phyloP scores from a whole-genome alignment of 441 rosid genomes.

The Theobroma grandiflorum region DNA sequence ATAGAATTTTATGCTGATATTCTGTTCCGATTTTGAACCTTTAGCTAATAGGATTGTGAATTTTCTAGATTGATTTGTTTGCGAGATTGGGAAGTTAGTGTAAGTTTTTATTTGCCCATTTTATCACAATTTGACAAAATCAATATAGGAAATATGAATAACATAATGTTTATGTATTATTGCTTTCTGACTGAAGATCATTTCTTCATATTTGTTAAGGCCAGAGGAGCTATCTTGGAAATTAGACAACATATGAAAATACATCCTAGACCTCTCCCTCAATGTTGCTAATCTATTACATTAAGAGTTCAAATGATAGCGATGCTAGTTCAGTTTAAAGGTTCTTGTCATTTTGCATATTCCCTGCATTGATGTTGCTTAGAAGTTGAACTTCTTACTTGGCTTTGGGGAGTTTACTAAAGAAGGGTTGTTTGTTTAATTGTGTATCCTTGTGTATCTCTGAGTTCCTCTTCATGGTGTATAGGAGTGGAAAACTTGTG shows the following conservation, averaged over 20 bases:
- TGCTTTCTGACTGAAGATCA: background rate
- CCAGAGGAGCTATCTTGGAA: background rate
- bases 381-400: constrained; percentile 9
- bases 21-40: background rate
- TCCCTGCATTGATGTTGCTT: constrained; percentile 6
- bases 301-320: background rate
- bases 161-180: background rate
- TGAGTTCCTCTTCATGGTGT: constrained; percentile 21
- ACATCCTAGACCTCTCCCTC: background rate
- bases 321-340: background rate
- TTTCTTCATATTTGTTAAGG: background rate
- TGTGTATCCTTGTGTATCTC: background rate
- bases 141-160: background rate
- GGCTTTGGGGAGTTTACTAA: constrained; percentile 15
- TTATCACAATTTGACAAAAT: background rate
- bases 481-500: constrained; percentile 72
- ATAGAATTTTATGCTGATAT: background rate
- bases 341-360: constrained; percentile 8
- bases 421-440: background rate
- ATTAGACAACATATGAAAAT: background rate
- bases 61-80: background rate
- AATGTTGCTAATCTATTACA: background rate
- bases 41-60: background rate
- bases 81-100: background rate
- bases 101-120: background rate